Base-by-base conservation (phyloP, 2,329 filamentous ascomycete genomes). In the Drechslera avenae region DNA sequence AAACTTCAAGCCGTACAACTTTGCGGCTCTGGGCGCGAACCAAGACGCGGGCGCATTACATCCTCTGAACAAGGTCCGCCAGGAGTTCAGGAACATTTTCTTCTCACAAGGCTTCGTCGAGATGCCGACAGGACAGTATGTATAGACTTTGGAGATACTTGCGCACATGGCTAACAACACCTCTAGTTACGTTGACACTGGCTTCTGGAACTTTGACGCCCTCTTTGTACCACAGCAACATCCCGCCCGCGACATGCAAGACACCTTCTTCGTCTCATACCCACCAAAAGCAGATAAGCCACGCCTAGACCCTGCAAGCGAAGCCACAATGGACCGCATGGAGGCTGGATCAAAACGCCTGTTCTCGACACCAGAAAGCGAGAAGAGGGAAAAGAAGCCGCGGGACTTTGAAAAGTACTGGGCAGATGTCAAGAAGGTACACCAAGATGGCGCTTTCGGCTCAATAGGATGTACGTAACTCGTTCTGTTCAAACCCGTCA, bases 71-170 rank as follows among this genome's bases (percentile, higher is more conserved):
- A 97, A 97, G 81, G 93, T 97, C 66, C 88, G 94, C 64, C 85
- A 90, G 66, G 94, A 97, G 77, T 96, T 99, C 83, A 83, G 94
- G 51, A 89, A 94, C 71, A 97, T 99, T 72, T 99, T 99, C 86
- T 97, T 99, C 78, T 91, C 96, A 73, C 96, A 96, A 87, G 94
- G 93, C 45, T 99, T 97, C 79, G 87, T 93, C 68, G 94, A 99
- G 80, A 97, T 99, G 94, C 90, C 92, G 12, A 97, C 93, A 41
- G 88, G 89, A 77, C 86, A 90, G 78, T 81, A 66, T 54, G 74
- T 7, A 32, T 10, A 2, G 9, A 3, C 16, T 2, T 28, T 12
- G 14, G 17, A 12, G 3, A 34, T 2, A 14, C 17, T 4, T n/a
- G 6, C 35, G 9, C 2, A 35, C 14, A 10, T 37, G 14, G 46